These are phyloP conservation scores for Plenodomus tracheiphilus DNA, from an alignment of 2,329 filamentous ascomycete species.

Conservation along the genomic window DNA sequence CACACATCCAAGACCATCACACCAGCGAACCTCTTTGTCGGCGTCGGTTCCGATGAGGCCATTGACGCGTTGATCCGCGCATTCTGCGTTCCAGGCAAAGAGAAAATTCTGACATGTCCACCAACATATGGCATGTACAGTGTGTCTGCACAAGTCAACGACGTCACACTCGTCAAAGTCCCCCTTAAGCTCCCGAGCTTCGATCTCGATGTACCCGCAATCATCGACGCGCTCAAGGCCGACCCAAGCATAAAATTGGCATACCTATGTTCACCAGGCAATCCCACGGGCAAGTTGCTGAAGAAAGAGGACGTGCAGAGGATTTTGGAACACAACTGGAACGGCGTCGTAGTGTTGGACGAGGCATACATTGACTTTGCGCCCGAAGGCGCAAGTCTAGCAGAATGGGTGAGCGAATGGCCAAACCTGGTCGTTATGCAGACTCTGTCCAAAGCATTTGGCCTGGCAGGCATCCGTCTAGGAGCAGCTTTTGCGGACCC, in stretches of 20 bases:
- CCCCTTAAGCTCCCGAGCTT: conserved; percentile 77
- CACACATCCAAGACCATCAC: conserved; percentile 75
- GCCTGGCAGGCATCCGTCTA: conserved; percentile 88
- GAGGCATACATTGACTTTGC: conserved; percentile 98
- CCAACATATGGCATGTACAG: conserved; percentile 99
- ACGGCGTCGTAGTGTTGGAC: conserved; percentile 89
- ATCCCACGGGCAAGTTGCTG: conserved; percentile 83
- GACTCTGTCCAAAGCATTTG: conserved; percentile 97
- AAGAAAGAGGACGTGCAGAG: conserved; percentile 72
- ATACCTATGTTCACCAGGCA: conserved; percentile 93
- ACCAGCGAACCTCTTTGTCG: conserved; percentile 87
- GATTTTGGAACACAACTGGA: conserved; percentile 89
- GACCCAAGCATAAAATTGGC: conserved; percentile 77
- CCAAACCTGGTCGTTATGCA: conserved; percentile 98
- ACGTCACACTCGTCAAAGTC: conserved; percentile 83
- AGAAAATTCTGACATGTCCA: conserved; percentile 92
- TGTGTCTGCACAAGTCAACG: conserved; percentile 93
- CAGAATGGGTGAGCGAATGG: conserved; percentile 89
- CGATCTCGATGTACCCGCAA: conserved; percentile 68
- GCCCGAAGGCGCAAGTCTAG: conserved; percentile 74
- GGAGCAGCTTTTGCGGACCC: conserved; percentile 81
- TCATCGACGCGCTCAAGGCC: conserved; percentile 66
- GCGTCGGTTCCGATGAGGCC: conserved; percentile 94
- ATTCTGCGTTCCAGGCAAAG: conserved; percentile 84
- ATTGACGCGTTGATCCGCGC: conserved; percentile 92